A percentile compares a stretch with the other conserved stretches of the same genome.
Conservation (phyloP, 73 alveolate species). For the Effrenium voratum region DNA sequence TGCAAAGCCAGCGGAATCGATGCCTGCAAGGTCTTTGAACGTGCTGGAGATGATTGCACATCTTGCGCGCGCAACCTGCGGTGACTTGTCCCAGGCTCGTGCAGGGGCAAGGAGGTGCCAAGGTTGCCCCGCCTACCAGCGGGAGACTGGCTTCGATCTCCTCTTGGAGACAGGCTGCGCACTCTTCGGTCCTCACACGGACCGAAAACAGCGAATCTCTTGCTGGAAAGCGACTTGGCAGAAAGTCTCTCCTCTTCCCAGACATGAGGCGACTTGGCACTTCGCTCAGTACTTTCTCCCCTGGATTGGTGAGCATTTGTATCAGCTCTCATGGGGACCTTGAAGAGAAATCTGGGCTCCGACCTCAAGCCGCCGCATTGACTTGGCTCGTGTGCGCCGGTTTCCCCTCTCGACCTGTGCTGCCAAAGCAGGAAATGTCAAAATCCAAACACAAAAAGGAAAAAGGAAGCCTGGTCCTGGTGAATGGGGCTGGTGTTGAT, state of each 20-base stretch:
- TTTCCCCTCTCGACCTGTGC: conserved; percentile 2
- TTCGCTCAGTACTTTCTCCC: conserved; percentile 75
- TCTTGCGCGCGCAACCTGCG: conserved; percentile 40
- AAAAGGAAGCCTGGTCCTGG: conserved; percentile 8
- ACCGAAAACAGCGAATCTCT: background rate
- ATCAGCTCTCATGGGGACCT: background rate
- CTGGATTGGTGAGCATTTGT: background rate
- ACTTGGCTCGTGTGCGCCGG: background rate
- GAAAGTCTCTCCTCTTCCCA: conserved; percentile 23
- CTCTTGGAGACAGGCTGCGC: conserved; percentile 88
- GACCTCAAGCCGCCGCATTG: conserved; percentile 34
- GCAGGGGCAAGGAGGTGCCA: background rate
- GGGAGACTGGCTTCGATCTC: conserved; percentile 88
- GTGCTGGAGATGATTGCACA: conserved; percentile 42
- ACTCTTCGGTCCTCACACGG: conserved; percentile 54
- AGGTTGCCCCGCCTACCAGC: background rate
- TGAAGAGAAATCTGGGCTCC: background rate
- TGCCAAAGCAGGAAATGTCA: background rate
- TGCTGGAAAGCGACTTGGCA: background rate
- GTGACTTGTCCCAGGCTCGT: too few species aligned
- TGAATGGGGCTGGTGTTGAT: background rate
- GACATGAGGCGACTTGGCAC: conserved; percentile 13
- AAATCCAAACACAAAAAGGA: background rate
- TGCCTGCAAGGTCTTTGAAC: conserved; percentile 40
- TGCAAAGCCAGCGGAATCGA: background rate